phyloP scores from a whole-genome alignment of 2,329 filamentous ascomycete species.

The Eurotiales sp. region DNA sequence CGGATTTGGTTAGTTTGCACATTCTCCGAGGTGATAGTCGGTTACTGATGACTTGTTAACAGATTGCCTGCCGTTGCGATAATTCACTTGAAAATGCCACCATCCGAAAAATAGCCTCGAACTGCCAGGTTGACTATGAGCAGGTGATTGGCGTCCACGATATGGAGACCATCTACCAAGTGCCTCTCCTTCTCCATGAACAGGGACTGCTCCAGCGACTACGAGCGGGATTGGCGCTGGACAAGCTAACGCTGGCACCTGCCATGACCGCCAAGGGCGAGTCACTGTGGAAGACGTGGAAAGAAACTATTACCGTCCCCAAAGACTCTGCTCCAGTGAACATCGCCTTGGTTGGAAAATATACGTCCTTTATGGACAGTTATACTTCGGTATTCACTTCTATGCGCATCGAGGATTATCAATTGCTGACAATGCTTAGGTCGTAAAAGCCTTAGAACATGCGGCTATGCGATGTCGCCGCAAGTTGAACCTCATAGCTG shows the following conservation, averaged over 20 bases:
- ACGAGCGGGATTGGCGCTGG: conserved; percentile 61
- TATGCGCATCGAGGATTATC: too few relatives aligned
- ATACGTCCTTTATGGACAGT: conserved; percentile 76
- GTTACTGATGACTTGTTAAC: conserved; percentile 40
- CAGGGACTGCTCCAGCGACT: conserved; percentile 72
- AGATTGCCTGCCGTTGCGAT: conserved; percentile 94
- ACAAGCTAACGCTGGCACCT: conserved; percentile 52
- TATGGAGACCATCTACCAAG: conserved; percentile 87
- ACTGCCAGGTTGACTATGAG: conserved; percentile 79
- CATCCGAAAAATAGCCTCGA: conserved; percentile 81
- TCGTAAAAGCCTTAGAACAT: conserved; percentile 77
- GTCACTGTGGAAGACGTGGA: conserved; percentile 74
- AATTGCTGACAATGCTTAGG: too few relatives aligned
- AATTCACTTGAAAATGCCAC: conserved; percentile 67
- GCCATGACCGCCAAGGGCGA: conserved; percentile 60
- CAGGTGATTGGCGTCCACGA: conserved; percentile 86
- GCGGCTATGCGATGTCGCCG: conserved; percentile 79
- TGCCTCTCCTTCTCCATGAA: conserved; percentile 83
- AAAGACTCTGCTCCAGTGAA: conserved; percentile 47
- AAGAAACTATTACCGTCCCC: conserved; percentile 5
- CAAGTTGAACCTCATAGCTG: conserved; percentile 76
- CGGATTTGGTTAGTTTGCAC: conserved; percentile 10
- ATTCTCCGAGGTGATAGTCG: background rate
- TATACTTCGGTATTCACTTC: conserved; percentile 72
- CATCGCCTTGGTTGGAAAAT: conserved; percentile 91